Evolutionary conservation across 768 basidiomycete species (phyloP).

Genomic region (Crucibulum laeve): DNA sequence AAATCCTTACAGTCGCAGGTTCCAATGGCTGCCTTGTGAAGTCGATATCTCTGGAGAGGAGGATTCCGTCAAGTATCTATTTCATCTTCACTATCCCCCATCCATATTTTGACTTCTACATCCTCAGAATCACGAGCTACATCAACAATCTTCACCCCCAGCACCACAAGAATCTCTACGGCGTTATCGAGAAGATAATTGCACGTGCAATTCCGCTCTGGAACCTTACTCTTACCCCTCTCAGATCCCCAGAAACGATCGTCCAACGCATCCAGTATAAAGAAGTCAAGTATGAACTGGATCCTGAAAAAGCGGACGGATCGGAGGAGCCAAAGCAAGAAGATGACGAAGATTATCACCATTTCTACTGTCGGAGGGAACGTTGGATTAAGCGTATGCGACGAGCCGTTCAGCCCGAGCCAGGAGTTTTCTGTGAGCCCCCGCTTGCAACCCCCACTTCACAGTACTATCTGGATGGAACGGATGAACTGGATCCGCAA

Average conservation of each 20-base stretch:
- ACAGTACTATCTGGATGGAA: background rate
- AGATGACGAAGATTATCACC: constrained; percentile 13
- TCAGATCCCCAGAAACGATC: constrained; percentile 9
- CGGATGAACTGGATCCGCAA: no score
- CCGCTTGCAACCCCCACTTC: background rate
- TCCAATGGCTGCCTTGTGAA: constrained; percentile 3
- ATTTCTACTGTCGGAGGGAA: constrained; percentile 8
- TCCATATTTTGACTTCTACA: background rate
- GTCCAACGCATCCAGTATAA: background rate
- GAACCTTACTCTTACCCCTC: constrained; percentile 17
- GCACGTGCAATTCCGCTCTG: constrained; percentile 23
- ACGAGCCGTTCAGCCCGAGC: constrained; percentile 15
- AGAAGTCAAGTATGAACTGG: constrained; percentile 10
- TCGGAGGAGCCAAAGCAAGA: constrained; percentile 12
- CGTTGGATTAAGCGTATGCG: constrained; percentile 11
- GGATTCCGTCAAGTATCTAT: background rate
- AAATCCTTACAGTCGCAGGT: background rate
- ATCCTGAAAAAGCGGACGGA: constrained; percentile 8
- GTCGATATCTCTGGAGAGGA: constrained; percentile 1
- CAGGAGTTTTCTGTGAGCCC: constrained; percentile 9
- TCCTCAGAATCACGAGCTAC: constrained; percentile 24
- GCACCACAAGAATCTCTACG: constrained; percentile 16
- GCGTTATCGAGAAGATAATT: constrained; percentile 20
- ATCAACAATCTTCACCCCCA: constrained; percentile 37
- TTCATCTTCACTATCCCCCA: background rate